Conservation (phyloP, 139 green algal species). For the Chlamydomonas asymmetrica region DNA sequence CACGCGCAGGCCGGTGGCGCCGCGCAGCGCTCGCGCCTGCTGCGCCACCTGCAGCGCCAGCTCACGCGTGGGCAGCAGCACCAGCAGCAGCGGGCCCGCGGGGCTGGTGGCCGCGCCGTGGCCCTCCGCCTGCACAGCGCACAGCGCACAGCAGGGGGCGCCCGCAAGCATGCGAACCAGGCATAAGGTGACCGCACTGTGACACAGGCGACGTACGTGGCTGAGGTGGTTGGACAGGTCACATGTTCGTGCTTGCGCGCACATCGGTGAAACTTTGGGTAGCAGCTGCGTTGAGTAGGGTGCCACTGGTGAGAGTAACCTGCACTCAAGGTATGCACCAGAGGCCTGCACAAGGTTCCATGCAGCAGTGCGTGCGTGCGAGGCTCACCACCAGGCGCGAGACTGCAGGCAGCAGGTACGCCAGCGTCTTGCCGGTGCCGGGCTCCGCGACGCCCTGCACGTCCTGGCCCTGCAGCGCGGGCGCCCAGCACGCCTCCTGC, state of each 20-base stretch:
- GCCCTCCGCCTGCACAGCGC: conserved; percentile 12
- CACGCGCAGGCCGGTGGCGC: conserved; percentile 37
- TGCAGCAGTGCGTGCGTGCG: no score
- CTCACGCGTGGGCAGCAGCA: conserved; percentile 81
- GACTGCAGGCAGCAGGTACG: conserved; percentile 72
- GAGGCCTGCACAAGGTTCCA: no score
- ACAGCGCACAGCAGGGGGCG: no score
- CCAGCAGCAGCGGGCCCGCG: conserved; percentile 48
- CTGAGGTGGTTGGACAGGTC: no score
- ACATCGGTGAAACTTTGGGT: no score
- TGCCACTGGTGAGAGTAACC: no score
- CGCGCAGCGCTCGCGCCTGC: conserved; percentile 28
- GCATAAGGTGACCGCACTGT: no score
- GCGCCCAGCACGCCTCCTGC: conserved; percentile 52
- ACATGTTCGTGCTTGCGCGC: no score
- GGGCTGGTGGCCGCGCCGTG: conserved; percentile 5
- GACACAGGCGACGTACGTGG: no score
- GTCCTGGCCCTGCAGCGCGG: conserved; percentile 33
- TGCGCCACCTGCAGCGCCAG: conserved; percentile 70
- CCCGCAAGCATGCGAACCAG: no score
- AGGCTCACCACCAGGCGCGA: conserved; percentile 29
- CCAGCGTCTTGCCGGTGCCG: conserved; percentile 85
- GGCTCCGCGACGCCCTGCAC: conserved; percentile 70
- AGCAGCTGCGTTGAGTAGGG: no score
- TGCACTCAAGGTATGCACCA: no score